Conservation (phyloP, 1,284 basidiomycete genomes). For the Fomes fomentarius region DNA sequence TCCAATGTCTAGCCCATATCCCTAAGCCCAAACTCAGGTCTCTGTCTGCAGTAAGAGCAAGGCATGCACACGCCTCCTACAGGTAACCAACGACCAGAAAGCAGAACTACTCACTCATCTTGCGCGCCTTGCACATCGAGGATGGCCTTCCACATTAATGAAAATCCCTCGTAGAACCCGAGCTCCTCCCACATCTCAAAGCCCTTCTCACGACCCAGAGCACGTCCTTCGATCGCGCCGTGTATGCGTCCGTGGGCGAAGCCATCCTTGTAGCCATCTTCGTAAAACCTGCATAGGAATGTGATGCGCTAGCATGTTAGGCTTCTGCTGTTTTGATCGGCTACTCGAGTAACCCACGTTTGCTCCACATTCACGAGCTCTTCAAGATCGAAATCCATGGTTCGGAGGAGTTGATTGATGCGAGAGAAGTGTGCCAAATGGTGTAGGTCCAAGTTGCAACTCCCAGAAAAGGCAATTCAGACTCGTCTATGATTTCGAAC, state of each 20-base stretch:
- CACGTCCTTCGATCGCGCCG: conserved; percentile 91
- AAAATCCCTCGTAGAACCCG: conserved; percentile 90
- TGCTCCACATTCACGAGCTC: conserved; percentile 72
- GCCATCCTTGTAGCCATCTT: conserved; percentile 77
- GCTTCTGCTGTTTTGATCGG: not conserved
- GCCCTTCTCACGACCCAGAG: conserved; percentile 87
- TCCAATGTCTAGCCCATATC: too few relatives aligned
- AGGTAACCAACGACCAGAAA: not conserved
- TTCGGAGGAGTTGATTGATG: not conserved
- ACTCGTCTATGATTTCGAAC: too few relatives aligned
- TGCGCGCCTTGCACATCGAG: conserved; percentile 41
- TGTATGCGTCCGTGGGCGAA: conserved; percentile 86
- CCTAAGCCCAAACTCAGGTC: too few relatives aligned
- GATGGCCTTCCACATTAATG: conserved; percentile 67
- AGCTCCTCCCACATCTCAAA: conserved; percentile 98
- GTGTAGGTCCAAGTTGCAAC: conserved; percentile 21
- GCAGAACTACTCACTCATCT: conserved; percentile 46
- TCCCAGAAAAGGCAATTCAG: conserved; percentile 11
- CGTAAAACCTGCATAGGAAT: conserved; percentile 70
- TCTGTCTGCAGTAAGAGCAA: too few relatives aligned
- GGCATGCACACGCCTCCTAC: too few relatives aligned
- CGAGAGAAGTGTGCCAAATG: not conserved
- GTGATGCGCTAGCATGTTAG: not conserved
- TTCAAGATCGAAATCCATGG: conserved; percentile 57
- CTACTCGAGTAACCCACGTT: conserved; percentile 45